phyloP scores from a whole-genome alignment of 768 basidiomycete species.

The Rhodosporidiobolus odoratus region DNA sequence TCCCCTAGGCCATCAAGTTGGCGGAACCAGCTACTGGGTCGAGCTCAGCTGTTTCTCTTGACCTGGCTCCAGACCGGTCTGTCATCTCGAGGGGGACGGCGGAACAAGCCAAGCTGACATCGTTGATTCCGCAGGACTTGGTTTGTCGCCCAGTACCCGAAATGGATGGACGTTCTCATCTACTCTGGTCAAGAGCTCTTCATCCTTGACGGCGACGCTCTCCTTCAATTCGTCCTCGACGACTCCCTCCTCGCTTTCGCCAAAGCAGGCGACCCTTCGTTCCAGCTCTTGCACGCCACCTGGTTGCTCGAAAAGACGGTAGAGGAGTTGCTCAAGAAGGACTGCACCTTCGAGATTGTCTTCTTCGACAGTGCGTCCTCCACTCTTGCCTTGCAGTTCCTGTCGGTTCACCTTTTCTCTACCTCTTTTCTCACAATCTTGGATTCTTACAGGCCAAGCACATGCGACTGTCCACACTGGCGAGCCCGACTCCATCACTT shows the following conservation, averaged over 20 bases:
- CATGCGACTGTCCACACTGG: constrained; percentile 52
- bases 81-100: too few relatives aligned
- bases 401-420: background rate
- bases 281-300: constrained; percentile 62
- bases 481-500: constrained; percentile 45
- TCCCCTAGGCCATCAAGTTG: background rate
- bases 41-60: too few relatives aligned
- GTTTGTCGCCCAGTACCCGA: constrained; percentile 31
- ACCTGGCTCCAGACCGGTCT: too few relatives aligned
- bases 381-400: too few relatives aligned
- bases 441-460: constrained; percentile 52
- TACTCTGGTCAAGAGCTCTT: constrained; percentile 66
- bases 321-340: constrained; percentile 53
- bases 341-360: constrained; percentile 59
- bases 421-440: too few relatives aligned
- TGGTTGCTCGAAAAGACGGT: constrained; percentile 56
- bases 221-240: constrained; percentile 58
- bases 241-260: constrained; percentile 61
- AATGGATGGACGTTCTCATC: constrained; percentile 68
- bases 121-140: background rate
- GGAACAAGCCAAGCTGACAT: too few relatives aligned
- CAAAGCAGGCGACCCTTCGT: constrained; percentile 52
- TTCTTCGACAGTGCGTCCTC: constrained; percentile 57
- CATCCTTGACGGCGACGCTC: constrained; percentile 64
- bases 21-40: background rate